Evolutionary conservation across 108 stramenopile genomes (phyloP).

Genomic region (Nitzschia sp.): DNA sequence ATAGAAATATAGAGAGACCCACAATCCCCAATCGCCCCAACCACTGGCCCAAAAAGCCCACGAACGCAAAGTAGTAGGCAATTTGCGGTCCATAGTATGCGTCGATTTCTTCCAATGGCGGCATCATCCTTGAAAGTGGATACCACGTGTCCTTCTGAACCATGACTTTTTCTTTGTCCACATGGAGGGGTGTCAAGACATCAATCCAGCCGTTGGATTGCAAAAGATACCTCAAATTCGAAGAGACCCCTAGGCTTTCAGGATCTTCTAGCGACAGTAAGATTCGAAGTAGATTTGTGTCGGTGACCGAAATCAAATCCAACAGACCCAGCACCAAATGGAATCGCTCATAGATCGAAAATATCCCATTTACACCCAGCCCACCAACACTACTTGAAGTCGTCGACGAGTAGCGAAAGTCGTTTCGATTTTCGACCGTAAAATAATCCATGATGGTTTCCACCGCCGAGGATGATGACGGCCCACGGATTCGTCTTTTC

Average conservation of each 20-base stretch:
- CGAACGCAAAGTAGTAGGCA: slow-evolving; percentile 78
- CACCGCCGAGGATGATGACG: neutral
- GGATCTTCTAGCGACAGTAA: neutral
- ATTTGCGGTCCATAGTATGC: slow-evolving; percentile 66
- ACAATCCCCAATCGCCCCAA: slow-evolving; percentile 43
- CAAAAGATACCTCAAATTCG: slow-evolving; percentile 26
- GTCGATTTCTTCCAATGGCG: slow-evolving; percentile 52
- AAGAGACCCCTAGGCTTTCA: neutral
- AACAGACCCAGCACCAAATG: slow-evolving; percentile 43
- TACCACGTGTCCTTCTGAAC: slow-evolving; percentile 43
- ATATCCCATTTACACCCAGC: slow-evolving; percentile 44
- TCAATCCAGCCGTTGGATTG: slow-evolving; percentile 47
- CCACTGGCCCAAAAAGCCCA: slow-evolving; percentile 58
- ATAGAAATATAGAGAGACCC: slow-evolving; percentile 38
- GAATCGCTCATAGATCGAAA: slow-evolving; percentile 43
- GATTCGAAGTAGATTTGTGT: neutral
- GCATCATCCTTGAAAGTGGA: slow-evolving; percentile 31
- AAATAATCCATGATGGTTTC: slow-evolving; percentile 55
- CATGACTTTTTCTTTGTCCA: slow-evolving; percentile 19
- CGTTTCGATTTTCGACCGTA: slow-evolving; percentile 24
- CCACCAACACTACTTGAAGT: neutral
- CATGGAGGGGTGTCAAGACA: slow-evolving; percentile 48
- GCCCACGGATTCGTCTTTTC: slow-evolving; percentile 21
- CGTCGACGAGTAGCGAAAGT: slow-evolving; percentile 27
- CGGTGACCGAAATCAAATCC: slow-evolving; percentile 16